A percentile compares a stretch with the other conserved stretches of the same genome.
These are phyloP conservation scores for Penicillium sclerotiorum DNA, from an alignment of 2,329 filamentous ascomycete species.

Conservation along the genomic window DNA sequence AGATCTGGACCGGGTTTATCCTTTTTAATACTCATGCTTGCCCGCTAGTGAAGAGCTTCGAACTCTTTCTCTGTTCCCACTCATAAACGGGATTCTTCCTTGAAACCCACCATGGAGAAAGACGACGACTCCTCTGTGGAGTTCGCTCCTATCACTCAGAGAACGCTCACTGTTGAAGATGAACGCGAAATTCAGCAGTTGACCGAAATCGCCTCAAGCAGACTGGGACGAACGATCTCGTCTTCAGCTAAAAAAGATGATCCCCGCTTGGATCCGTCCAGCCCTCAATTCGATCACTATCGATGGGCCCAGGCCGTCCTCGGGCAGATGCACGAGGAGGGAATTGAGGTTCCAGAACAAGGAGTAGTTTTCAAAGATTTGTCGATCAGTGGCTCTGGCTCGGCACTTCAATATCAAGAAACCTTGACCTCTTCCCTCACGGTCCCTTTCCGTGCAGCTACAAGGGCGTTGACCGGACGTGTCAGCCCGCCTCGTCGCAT, in stretches of 20 bases:
- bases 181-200: constrained; percentile 20
- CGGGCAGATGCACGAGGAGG: constrained; percentile 22
- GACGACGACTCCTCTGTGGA: constrained; percentile 15
- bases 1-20: neutral
- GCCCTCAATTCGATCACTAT: constrained; percentile 27
- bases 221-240: constrained; percentile 24
- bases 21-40: too few species aligned
- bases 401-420: constrained; percentile 27
- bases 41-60: too few species aligned
- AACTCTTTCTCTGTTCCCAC: too few species aligned
- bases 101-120: too few species aligned
- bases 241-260: constrained; percentile 16
- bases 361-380: constrained; percentile 30
- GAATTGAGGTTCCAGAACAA: constrained; percentile 25
- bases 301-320: constrained; percentile 28
- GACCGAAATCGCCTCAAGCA: constrained; percentile 27
- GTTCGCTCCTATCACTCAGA: constrained; percentile 21
- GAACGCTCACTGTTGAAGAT: constrained; percentile 13
- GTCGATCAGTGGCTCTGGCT: constrained; percentile 28
- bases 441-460: constrained; percentile 36
- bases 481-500: constrained; percentile 30
- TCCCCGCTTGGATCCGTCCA: constrained; percentile 26
- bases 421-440: constrained; percentile 26
- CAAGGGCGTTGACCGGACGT: constrained; percentile 28
- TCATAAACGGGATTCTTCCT: too few species aligned